Evolutionary conservation across 2,329 filamentous ascomycete genomes (phyloP).

Genomic region (Meredithiella fracta): DNA sequence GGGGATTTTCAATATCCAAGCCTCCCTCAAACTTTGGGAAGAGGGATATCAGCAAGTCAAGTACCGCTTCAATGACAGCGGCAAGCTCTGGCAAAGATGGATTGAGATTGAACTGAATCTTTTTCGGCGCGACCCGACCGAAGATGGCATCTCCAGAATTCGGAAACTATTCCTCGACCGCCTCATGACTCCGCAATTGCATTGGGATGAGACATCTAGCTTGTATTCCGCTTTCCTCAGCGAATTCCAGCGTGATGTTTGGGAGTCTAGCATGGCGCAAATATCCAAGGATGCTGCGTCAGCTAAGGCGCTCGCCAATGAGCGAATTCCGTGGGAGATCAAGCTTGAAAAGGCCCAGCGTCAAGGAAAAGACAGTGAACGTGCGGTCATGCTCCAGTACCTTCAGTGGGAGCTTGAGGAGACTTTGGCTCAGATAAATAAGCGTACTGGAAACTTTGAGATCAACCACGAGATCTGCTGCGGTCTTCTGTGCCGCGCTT

Average conservation of each 20-base stretch:
- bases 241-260: constrained; percentile 51
- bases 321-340: constrained; percentile 52
- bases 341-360: constrained; percentile 43
- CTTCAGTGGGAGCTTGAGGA: constrained; percentile 68
- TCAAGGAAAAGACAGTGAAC: constrained; percentile 38
- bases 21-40: constrained; percentile 52
- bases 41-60: constrained; percentile 55
- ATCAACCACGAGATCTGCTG: constrained; percentile 36
- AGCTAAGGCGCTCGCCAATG: constrained; percentile 40
- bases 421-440: constrained; percentile 28
- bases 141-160: constrained; percentile 45
- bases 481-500: constrained; percentile 63
- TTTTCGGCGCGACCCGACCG: constrained; percentile 37
- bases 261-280: constrained; percentile 57
- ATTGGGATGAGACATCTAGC: constrained; percentile 60
- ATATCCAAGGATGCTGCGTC: constrained; percentile 45
- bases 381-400: constrained; percentile 45
- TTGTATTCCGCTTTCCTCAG: constrained; percentile 60
- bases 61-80: constrained; percentile 60
- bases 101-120: constrained; percentile 55
- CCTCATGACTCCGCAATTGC: constrained; percentile 53
- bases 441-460: constrained; percentile 29
- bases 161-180: constrained; percentile 54
- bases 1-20: constrained; percentile 54
- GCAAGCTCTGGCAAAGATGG: constrained; percentile 66